phyloP scores from a whole-genome alignment of 768 basidiomycete genomes.

The Naganishia randhawae region DNA sequence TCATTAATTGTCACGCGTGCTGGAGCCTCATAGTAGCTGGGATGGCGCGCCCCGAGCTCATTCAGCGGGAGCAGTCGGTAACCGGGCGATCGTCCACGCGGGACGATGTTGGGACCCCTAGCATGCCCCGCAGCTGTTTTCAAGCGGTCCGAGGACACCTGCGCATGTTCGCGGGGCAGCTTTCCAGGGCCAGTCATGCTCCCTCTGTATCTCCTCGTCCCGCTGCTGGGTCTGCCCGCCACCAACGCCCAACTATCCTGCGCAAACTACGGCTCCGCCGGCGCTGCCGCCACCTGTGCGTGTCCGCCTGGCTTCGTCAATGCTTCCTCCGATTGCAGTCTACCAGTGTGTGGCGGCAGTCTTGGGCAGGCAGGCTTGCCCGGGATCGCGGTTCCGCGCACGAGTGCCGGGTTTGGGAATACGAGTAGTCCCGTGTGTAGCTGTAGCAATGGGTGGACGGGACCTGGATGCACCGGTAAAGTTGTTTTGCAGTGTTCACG shows the following conservation, averaged over 20 bases:
- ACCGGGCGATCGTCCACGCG: too few relatives aligned
- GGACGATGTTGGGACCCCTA: too few relatives aligned
- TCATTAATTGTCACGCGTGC: too few relatives aligned
- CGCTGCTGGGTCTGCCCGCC: constrained; percentile 2
- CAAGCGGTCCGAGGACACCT: too few relatives aligned
- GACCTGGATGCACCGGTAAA: constrained; percentile 52
- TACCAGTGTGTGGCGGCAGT: constrained; percentile 72
- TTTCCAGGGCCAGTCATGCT: neutral
- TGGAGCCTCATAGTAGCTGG: too few relatives aligned
- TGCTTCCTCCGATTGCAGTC: constrained; percentile 54
- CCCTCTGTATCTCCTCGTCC: constrained; percentile 16
- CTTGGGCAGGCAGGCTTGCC: constrained; percentile 61
- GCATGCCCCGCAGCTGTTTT: too few relatives aligned
- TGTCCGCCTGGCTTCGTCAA: constrained; percentile 60
- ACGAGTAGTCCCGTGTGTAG: constrained; percentile 65
- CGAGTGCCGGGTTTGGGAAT: constrained; percentile 59
- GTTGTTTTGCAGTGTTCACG: constrained; percentile 4
- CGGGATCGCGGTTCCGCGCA: constrained; percentile 55
- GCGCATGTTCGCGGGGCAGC: neutral
- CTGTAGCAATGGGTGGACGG: constrained; percentile 72
- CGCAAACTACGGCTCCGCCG: constrained; percentile 23
- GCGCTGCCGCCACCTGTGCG: neutral
- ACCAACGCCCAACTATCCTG: constrained; percentile 10
- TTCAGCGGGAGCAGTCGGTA: too few relatives aligned
- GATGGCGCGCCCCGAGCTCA: too few relatives aligned